Base-by-base conservation (phyloP, 2,329 filamentous ascomycete species). In the Pseudodiploospora longispora region DNA sequence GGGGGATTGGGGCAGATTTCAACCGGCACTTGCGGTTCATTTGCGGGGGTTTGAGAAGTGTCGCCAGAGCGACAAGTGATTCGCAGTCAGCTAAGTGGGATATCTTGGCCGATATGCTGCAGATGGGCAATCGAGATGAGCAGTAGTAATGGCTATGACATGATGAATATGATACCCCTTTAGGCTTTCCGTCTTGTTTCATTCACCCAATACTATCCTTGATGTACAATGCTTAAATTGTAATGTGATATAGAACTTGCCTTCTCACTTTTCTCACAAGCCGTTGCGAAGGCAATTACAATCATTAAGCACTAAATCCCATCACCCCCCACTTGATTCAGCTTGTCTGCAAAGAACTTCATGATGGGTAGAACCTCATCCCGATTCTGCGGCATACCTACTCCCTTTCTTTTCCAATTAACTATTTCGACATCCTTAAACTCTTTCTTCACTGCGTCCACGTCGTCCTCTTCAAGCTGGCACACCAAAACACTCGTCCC, bases 331-430 rank as follows among this genome's bases (percentile, higher is more conserved):
- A 41, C 46, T 53, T 30, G 44, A 19, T 19, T 56, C 12, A 93
- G 62, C 55, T 83, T 74, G 41, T 83, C 75, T 0, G 83, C 82
- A 55, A 89, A 76, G 55, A 83, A 96, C 57, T 84, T 79, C 88
- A 96, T 96, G 48, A 96, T 76, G 1, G 90, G 89, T 56, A 90
- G 59, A 75, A 94, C 90, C 71, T 97, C 90, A 8, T 94, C 88
- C 42, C 84, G 74, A 59, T 75, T 83, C 38, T 72, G 70, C n/a
- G 89, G 88, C 90, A 96, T 95, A 1, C 75, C 76, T 62, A 95
- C 87, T 5, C 83, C 85, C 3, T 62, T 64, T 58, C 82, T 79
- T 56, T 74, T 76, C 80, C 86, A 93, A 56, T 77, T 77, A 44
- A 80, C 80, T 50, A 82, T 72, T 60, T 80, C 74, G 27, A 87